Base-by-base conservation (phyloP, 441 rosid genomes). In the Adansonia grandidieri region DNA sequence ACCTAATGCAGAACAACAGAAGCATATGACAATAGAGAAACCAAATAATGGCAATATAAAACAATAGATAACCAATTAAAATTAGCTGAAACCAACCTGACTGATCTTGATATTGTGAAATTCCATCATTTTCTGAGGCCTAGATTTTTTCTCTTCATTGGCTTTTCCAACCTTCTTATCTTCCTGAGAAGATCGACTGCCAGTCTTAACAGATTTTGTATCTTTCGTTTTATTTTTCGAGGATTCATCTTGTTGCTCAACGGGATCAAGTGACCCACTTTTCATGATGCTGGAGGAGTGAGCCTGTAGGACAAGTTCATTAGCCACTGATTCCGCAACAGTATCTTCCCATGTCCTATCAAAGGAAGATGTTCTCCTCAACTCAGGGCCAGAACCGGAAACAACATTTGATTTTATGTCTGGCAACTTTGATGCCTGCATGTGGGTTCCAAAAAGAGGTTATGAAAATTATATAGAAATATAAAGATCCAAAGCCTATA, bases 341-440 rank as follows among this genome's bases (percentile, higher is more conserved):
- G 84, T 88, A 82, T 96, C 99, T 75, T 96, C 99, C 98, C 98
- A 96, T 79, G 91, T 81, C 88, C 98, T 87, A 86, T 92, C 99
- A 71, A 92, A 92, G 71, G 99, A 96, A 62, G 99, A 93, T 28
- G 99, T 93, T 82, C 99, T 88, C 86, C 99, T 87, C 76, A 96
- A 84, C 82, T 88, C 95, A 7, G 95, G 68, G 57, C 77, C 87
- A 40, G 94, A 70, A 67, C 87, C 81, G 54, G 83, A 84, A 69
- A 77, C 61, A 60, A 76, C 47, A 72, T 84, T 88, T 74, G 84
- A 81, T 84, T 87, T 89, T 15, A 58, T 9, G 75, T 74, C 69
- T 69, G 14, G 75, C 45, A 53, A 71, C 79, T 84, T 87, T 70
- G 82, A 82, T 28, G 64, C 82, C 95, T 91, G 87, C 80, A 78